Conservation (phyloP, 345 rosid species). For the Dovyalis caffra region DNA sequence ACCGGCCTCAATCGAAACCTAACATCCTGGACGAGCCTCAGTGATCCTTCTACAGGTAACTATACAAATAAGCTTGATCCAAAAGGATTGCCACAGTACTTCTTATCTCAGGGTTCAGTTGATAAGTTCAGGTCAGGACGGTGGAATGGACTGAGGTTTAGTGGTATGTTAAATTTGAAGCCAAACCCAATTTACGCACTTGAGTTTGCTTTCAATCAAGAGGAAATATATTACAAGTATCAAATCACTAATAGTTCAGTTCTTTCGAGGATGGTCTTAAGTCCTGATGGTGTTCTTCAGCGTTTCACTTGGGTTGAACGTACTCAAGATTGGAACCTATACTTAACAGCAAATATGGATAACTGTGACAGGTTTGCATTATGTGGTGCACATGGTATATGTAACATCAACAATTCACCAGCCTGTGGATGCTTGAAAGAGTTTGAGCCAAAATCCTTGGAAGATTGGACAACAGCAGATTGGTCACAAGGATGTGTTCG, state of each 20-base stretch:
- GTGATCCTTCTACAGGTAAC: conserved; percentile 13
- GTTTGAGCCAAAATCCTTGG: conserved; percentile 5
- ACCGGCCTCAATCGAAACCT: conserved; percentile 10
- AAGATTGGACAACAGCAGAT: conserved; percentile 8
- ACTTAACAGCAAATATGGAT: conserved; percentile 10
- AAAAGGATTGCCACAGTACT: conserved; percentile 5
- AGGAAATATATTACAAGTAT: conserved; percentile 9
- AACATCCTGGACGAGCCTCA: conserved; percentile 7
- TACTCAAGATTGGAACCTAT: conserved; percentile 8
- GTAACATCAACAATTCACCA: conserved; percentile 13
- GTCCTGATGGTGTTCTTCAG: conserved; percentile 7
- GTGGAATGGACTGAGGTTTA: conserved; percentile 15
- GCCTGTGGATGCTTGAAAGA: conserved; percentile 11
- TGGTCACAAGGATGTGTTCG: conserved; percentile 16
- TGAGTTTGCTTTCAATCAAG: conserved; percentile 1
- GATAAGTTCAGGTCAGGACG: conserved; percentile 12
- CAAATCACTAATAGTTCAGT: conserved; percentile 2
- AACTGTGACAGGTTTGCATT: conserved; percentile 11
- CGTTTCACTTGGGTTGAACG: conserved; percentile 11
- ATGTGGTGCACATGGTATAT: conserved; percentile 13
- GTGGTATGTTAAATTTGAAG: conserved; percentile 1
- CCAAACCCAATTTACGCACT: conserved; percentile 1
- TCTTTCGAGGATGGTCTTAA: conserved; percentile 11
- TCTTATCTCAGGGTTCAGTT: neutral
- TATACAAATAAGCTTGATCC: conserved; percentile 5